Conservation (phyloP, 2,329 filamentous ascomycete species). For the Colletotrichum noveboracense region DNA sequence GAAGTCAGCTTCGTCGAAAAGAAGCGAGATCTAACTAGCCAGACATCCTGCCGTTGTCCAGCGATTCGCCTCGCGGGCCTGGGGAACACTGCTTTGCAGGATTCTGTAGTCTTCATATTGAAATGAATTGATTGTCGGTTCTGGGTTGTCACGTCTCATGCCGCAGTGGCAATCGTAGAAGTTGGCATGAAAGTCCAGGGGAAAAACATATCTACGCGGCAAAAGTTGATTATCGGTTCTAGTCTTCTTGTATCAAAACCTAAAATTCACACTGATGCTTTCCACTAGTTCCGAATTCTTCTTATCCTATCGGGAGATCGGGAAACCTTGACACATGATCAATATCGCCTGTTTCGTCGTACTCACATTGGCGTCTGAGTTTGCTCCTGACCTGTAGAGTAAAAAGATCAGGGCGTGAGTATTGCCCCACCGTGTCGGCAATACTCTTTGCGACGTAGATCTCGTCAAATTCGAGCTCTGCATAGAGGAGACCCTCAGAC, state of each 20-base stretch:
- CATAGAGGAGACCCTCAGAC: neutral
- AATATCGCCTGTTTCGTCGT: neutral
- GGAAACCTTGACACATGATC: neutral
- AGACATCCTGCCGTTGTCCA: conserved; percentile 57
- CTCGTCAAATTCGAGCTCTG: neutral
- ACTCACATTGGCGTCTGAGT: neutral
- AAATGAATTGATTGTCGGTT: too few species aligned
- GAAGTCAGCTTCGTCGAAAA: too few species aligned
- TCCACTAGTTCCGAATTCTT: neutral
- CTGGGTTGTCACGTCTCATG: too few species aligned
- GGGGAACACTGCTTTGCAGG: too few species aligned
- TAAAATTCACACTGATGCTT: neutral
- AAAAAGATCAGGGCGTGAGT: neutral
- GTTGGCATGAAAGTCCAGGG: too few species aligned
- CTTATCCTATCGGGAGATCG: neutral
- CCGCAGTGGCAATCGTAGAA: too few species aligned
- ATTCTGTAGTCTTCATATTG: too few species aligned
- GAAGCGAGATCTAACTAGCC: conserved; percentile 37
- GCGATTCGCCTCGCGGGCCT: conserved; percentile 56
- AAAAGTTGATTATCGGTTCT: too few species aligned
- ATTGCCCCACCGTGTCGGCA: neutral
- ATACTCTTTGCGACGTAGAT: neutral
- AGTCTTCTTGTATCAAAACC: neutral
- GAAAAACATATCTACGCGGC: too few species aligned
- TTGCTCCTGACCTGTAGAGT: neutral